These are phyloP conservation scores for Coriolopsis trogii DNA, from an alignment of 1,284 basidiomycete species.

Conservation along the genomic window DNA sequence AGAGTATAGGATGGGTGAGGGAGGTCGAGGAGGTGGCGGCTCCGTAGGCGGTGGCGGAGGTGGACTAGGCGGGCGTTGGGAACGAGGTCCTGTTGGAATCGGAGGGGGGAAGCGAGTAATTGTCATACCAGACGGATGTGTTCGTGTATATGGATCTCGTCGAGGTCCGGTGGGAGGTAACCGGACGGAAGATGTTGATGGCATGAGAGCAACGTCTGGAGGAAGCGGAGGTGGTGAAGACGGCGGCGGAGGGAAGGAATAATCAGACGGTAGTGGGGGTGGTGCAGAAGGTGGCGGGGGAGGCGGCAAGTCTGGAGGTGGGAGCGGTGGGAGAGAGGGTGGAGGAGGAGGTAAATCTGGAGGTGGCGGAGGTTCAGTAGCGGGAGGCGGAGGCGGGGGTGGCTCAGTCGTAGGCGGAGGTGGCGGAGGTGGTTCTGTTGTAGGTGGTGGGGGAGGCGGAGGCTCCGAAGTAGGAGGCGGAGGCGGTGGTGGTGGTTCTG, in stretches of 20 bases:
- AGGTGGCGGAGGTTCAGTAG: conserved; percentile 18
- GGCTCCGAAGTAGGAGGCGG: conserved; percentile 25
- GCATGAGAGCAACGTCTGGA: conserved; percentile 15
- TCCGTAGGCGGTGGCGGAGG: conserved; percentile 25
- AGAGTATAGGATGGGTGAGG: conserved; percentile 36
- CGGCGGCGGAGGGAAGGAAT: conserved; percentile 22
- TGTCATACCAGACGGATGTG: conserved; percentile 11
- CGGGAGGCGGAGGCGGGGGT: conserved; percentile 29
- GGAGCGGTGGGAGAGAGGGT: conserved; percentile 23
- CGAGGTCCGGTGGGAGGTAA: conserved; percentile 29
- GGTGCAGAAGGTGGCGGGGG: background rate
- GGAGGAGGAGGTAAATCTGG: conserved; percentile 24
- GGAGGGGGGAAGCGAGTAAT: conserved; percentile 7
- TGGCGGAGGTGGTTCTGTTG: conserved; percentile 30
- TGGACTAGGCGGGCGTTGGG: conserved; percentile 17
- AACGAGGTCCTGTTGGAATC: conserved; percentile 15
- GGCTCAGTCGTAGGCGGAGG: conserved; percentile 26
- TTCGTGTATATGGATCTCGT: conserved; percentile 11
- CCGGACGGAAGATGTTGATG: conserved; percentile 16
- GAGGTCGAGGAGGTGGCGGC: conserved; percentile 30
- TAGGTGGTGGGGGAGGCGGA: conserved; percentile 33
- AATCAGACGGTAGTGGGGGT: conserved; percentile 23
- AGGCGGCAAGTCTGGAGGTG: conserved; percentile 24
- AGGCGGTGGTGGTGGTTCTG: conserved; percentile 29
- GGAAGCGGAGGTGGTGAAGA: conserved; percentile 24